Percentiles rank a stretch among this genome's conserved stretches.
phyloP scores from a whole-genome alignment of 2,329 filamentous ascomycete species.

The Epichloe aotearoae region DNA sequence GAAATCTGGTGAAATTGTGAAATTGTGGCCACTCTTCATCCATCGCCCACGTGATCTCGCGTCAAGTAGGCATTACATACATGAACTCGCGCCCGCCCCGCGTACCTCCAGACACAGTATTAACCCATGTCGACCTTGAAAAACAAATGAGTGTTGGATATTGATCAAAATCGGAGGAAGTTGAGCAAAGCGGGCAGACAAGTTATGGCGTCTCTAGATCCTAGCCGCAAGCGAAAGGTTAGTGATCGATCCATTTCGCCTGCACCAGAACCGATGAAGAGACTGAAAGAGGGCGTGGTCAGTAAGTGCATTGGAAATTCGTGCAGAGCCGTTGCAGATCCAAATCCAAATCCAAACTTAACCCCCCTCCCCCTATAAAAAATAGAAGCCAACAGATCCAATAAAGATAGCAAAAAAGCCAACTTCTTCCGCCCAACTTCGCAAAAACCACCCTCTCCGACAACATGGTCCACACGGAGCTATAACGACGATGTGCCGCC shows the following conservation, averaged over 20 bases:
- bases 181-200: neutral
- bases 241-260: conserved; percentile 35
- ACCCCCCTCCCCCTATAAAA: neutral
- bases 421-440: conserved; percentile 83
- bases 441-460: conserved; percentile 66
- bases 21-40: neutral
- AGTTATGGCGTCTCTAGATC: conserved; percentile 14
- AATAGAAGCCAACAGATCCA: conserved; percentile 33
- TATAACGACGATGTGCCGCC: conserved; percentile 31
- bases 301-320: neutral
- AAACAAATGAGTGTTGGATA: neutral
- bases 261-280: conserved; percentile 31
- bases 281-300: conserved; percentile 10
- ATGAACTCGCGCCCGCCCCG: neutral
- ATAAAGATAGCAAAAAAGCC: conserved; percentile 54
- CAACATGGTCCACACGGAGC: conserved; percentile 57
- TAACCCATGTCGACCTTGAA: neutral
- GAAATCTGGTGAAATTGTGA: neutral
- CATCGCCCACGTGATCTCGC: conserved; percentile 4
- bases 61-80: neutral
- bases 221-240: conserved; percentile 21
- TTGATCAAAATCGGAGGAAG: neutral
- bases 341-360: too few relatives aligned
- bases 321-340: neutral
- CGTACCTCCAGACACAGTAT: neutral